Percentiles rank a stretch among this genome's conserved stretches.
Conservation (phyloP, 495 filamentous ascomycete genomes). For the Penicillium manginii region DNA sequence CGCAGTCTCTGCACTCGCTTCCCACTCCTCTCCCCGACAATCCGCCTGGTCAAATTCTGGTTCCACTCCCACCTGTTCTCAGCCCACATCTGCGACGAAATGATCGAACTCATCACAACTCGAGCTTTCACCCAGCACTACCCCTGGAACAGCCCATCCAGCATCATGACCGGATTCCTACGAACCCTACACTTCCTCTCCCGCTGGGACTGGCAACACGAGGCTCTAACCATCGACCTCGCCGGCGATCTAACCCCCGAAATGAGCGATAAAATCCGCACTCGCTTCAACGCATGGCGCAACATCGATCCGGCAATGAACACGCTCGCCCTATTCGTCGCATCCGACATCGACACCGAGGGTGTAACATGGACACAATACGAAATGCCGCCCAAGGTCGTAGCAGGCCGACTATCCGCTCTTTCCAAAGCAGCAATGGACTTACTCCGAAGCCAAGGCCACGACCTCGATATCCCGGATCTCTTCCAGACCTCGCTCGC, state of each 20-base stretch:
- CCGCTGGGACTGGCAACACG: conserved; percentile 87
- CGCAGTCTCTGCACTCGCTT: conserved; percentile 78
- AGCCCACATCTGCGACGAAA: conserved; percentile 72
- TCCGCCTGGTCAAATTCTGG: conserved; percentile 91
- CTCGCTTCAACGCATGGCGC: conserved; percentile 73
- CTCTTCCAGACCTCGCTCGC: conserved; percentile 70
- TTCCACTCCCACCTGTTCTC: conserved; percentile 81
- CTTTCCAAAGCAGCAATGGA: conserved; percentile 74
- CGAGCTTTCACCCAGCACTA: conserved; percentile 80
- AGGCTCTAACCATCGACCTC: conserved; percentile 80
- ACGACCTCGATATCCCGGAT: conserved; percentile 57
- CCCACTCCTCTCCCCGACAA: conserved; percentile 78
- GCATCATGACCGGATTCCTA: conserved; percentile 78
- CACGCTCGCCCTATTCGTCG: conserved; percentile 77
- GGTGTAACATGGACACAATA: conserved; percentile 81
- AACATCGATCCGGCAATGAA: conserved; percentile 89
- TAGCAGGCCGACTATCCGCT: conserved; percentile 79
- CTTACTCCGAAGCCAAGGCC: conserved; percentile 58
- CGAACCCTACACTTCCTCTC: conserved; percentile 77
- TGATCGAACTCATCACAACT: conserved; percentile 79
- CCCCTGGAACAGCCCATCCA: conserved; percentile 79
- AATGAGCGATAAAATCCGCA: conserved; percentile 61
- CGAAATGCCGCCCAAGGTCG: conserved; percentile 72
- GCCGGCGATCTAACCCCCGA: conserved; percentile 55
- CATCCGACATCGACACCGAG: conserved; percentile 74